Evolutionary conservation across 305 asterid species (phyloP).

Genomic region (Solanum chacoense): DNA sequence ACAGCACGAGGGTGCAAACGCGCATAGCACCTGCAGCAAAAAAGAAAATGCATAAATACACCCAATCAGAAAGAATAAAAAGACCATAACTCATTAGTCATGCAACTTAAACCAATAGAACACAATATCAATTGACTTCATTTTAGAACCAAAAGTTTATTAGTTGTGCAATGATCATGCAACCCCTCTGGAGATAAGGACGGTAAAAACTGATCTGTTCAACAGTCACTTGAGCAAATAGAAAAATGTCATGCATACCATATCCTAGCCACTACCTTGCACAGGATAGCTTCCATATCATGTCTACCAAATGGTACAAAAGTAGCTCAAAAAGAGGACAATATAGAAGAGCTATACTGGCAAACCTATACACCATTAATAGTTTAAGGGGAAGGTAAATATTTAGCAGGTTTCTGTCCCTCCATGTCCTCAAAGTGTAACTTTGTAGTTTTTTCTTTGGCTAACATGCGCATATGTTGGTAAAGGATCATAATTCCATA

Average conservation of each 20-base stretch:
- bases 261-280: background rate
- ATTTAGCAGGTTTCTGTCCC: background rate
- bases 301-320: background rate
- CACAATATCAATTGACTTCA: background rate
- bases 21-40: slow-evolving; percentile 2
- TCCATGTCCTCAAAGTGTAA: background rate
- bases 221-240: background rate
- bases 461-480: background rate
- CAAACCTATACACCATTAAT: background rate
- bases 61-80: background rate
- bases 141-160: background rate
- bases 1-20: slow-evolving; percentile 10
- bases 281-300: background rate
- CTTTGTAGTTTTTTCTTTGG: background rate
- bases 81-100: background rate
- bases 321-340: background rate
- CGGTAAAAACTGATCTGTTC: background rate
- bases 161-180: background rate
- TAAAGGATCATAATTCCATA: background rate
- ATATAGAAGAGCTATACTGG: background rate
- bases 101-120: background rate
- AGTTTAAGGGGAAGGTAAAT: background rate
- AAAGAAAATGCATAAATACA: background rate
- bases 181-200: background rate
- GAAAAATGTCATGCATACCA: background rate